These are phyloP conservation scores for Aquilaria yunnanensis DNA, from an alignment of 345 rosid species.

Conservation along the genomic window DNA sequence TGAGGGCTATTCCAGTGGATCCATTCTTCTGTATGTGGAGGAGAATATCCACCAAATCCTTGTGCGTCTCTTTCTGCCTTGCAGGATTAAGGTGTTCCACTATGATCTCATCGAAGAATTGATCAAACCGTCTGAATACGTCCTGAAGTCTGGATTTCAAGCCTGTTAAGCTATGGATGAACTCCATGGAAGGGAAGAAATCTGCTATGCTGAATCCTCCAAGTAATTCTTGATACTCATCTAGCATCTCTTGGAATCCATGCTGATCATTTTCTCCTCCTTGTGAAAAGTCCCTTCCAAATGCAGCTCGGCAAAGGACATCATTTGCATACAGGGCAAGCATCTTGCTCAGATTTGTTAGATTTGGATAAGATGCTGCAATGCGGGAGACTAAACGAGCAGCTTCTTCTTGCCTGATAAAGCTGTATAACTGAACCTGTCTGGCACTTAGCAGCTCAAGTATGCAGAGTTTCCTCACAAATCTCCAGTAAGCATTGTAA, in stretches of 20 bases:
- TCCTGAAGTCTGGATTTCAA: constrained; percentile 24
- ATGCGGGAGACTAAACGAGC: constrained; percentile 28
- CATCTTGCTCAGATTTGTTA: constrained; percentile 22
- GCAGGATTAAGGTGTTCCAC: constrained; percentile 22
- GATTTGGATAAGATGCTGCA: constrained; percentile 15
- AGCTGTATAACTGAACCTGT: constrained; percentile 29
- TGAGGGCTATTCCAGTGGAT: constrained; percentile 24
- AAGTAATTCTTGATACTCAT: constrained; percentile 31
- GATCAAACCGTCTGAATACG: constrained; percentile 25
- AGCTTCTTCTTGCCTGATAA: constrained; percentile 35
- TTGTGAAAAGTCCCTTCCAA: constrained; percentile 27
- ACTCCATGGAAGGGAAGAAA: constrained; percentile 39
- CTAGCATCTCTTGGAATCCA: constrained; percentile 45
- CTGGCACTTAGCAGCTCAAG: constrained; percentile 33
- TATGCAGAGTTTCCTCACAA: constrained; percentile 31
- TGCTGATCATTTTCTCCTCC: constrained; percentile 28
- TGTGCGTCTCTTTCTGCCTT: constrained; percentile 10
- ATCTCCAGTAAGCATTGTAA: constrained; percentile 37
- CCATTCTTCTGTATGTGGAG: constrained; percentile 22
- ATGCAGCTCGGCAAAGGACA: constrained; percentile 27
- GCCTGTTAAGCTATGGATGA: constrained; percentile 30
- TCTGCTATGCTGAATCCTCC: constrained; percentile 31
- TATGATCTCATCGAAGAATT: constrained; percentile 26
- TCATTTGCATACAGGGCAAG: constrained; percentile 27
- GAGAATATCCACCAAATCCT: constrained; percentile 31